Evolutionary conservation across 208 protist species (phyloP).

Genomic region (Leishmania aethiopica): DNA sequence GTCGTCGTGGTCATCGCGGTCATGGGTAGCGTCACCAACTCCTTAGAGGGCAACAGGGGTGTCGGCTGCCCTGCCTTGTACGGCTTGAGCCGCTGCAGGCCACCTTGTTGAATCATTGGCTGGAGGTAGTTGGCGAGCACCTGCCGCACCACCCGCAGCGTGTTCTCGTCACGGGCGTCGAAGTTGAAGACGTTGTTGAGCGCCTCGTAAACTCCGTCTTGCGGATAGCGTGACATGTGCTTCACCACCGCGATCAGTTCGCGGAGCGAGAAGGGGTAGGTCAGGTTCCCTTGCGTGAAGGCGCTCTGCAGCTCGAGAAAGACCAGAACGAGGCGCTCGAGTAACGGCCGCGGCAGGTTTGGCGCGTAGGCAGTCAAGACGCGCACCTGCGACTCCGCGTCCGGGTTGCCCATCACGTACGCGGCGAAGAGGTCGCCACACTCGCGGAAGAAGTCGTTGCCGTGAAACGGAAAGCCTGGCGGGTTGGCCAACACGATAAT

Average conservation of each 20-base stretch:
- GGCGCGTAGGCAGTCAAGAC: constrained; percentile 79
- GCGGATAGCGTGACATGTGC: constrained; percentile 89
- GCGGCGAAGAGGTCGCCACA: constrained; percentile 92
- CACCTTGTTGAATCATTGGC: constrained; percentile 42
- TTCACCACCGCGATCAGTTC: constrained; percentile 95
- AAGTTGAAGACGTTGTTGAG: constrained; percentile 91
- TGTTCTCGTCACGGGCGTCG: constrained; percentile 76
- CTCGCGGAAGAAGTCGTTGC: constrained; percentile 94
- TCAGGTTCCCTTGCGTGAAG: constrained; percentile 87
- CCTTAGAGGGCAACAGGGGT: constrained; percentile 31
- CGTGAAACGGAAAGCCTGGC: constrained; percentile 94
- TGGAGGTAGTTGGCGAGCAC: constrained; percentile 56
- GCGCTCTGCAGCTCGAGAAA: constrained; percentile 78
- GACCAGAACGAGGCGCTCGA: constrained; percentile 63
- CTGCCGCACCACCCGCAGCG: constrained; percentile 67
- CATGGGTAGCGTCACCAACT: constrained; percentile 32
- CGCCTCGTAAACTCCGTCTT: constrained; percentile 82
- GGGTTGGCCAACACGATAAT: constrained; percentile 90
- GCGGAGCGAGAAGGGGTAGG: constrained; percentile 92
- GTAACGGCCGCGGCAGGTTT: constrained; percentile 50
- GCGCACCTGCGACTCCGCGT: constrained; percentile 78
- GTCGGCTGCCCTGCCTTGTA: constrained; percentile 42
- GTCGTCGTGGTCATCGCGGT: not conserved
- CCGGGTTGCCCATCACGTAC: constrained; percentile 94
- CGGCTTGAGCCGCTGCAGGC: constrained; percentile 51